Evolutionary conservation across 1,284 basidiomycete genomes (phyloP), one percentile per base, ranked within the genome.

Genomic region (Ceratobasidium theobromae): DNA sequence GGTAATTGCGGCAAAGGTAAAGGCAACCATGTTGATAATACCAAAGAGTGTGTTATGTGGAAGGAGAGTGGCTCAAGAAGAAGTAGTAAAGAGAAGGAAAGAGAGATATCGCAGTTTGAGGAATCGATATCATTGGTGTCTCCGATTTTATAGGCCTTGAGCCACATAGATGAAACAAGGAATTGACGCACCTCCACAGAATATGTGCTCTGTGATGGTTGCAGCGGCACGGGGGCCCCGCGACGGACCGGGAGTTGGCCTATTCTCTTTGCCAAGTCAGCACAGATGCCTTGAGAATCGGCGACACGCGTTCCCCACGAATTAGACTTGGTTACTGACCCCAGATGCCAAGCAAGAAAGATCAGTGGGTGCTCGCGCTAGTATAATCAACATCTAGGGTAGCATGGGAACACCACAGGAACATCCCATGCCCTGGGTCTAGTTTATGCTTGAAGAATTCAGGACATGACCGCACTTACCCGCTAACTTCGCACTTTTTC

Each of bases 21-120:
- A 53, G 35, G 62, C 35, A 53, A 65, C 62, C 62, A 65, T 65
- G 51, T 45, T 53, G 51, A n/a, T 43, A 27, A 53, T 27, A 51
- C 21, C 11, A 46, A 35, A 33, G 62, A 51, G 35, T 38, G 57
- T 65, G 51, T 53, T 25, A 18, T 45, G 14, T 53, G 32, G 33
- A 65, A 65, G 8, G 62, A 65, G 41, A 46, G 62, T 65, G 51
- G 28, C 8, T 45, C 12, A 21, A 46, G 46, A 35, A 25, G 16
- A 14, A 51, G 51, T 25, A n/a, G 11, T 43, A 60, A 21, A 27
- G 21, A 23, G 46, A 16, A 52, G n/a, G 28, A 53, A 18, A 64
- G 33, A 43, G 40, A 65, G 35, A 64, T 5, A 65, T 25, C 18
- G 51, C 41, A 35, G 62, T 65, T 65, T 65, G 62, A 41, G 43